Base-by-base conservation (phyloP, 345 rosid genomes). In the Brassica cretica region DNA sequence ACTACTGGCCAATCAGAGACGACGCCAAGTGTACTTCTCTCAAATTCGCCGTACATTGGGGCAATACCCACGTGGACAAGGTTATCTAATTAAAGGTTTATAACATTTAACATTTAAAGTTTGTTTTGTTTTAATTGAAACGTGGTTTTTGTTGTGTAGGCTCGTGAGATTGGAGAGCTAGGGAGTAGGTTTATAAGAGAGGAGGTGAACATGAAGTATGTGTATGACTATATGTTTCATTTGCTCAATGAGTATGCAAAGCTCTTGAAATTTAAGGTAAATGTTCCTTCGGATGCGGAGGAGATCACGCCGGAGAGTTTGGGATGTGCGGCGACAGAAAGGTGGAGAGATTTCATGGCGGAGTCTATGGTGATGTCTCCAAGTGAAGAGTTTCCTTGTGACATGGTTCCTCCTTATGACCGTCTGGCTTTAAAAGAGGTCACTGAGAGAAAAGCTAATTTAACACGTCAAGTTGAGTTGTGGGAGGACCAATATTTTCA, bases 31-130 rank as follows among this genome's bases (percentile, higher is more conserved):
- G 96, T 80, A 70, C 76, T 27, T 84, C 87, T 66, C 87, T 90
- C 9, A 88, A 88, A 72, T 86, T 84, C 68, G 96, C 94, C 0
- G 96, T 93, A 5, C 86, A 89, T 59, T 93, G 94, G 98, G 98
- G 94, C 24, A 90, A 89, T 41, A 80, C 71, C 3, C 75, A 74
- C 56, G 39, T 69, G 70, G 68, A 74, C 2, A 75, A 80, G 82
- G 82, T 79, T 8, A 67, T 49, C 30, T 51, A 70, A 1, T 32
- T 10, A 9, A 6, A 24, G 11, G 11, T 44, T 30, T 68, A 7
- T 70, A 8, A 70, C 25, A 63, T 33, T 33, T 51, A n/a, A 60
- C 8, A 15, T 69, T 69, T 2, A 0, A 51, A 18, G 6, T 37
- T 63, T 64, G 29, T 53, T 63, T 63, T 63, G 41, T 21, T 5